Base-by-base conservation (phyloP, 106 monocot species). In the Dendrobium officinale region DNA sequence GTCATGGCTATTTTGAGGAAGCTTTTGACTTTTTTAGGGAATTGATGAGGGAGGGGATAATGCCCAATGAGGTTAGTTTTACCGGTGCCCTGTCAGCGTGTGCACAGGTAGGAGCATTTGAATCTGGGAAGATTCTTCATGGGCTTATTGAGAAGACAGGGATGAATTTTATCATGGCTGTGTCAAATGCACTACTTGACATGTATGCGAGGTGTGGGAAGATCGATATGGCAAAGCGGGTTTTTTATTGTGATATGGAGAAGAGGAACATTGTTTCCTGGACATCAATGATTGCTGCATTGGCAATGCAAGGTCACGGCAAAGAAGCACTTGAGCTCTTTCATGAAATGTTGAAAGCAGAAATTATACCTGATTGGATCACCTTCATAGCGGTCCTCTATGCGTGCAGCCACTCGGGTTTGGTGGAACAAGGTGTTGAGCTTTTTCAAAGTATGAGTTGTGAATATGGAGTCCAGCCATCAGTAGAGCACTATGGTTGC, bases 401-500 rank as follows among this genome's bases (percentile, higher is more conserved):
- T 74, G 93, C 93, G 2, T 93, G 93, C 77, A 90, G 93, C 77
- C 90, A 93, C 80, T 59, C 87, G 13, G 90, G 93, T 16, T 66
- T 93, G 31, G 67, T 90, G 37, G 82, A 85, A 5, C 26, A 82
- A 68, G 93, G 93, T 27, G 31, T 70, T 31, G 13, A 81, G 20
- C 79, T 86, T 68, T 93, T 93, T 79, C 56, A 70, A n/a, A 79
- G 37, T 67, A 93, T 90, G 90, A 72, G 78, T 55, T 66, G 79
- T 33, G 67, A 22, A 19, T 93, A 87, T 61, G 79, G 86, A 2
- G 70, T 93, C 19, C 37, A 68, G 5, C 86, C 48, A 11, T 86
- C 88, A 4, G 79, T 90, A 17, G 90, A 93, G 79, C 93, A 93
- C 67, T 90, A 90, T 11, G 93, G 93, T 20, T 93, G 90, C 82